Evolutionary conservation across 2,329 filamentous ascomycete species (phyloP).

Genomic region (Sclerotinia subarctica): DNA sequence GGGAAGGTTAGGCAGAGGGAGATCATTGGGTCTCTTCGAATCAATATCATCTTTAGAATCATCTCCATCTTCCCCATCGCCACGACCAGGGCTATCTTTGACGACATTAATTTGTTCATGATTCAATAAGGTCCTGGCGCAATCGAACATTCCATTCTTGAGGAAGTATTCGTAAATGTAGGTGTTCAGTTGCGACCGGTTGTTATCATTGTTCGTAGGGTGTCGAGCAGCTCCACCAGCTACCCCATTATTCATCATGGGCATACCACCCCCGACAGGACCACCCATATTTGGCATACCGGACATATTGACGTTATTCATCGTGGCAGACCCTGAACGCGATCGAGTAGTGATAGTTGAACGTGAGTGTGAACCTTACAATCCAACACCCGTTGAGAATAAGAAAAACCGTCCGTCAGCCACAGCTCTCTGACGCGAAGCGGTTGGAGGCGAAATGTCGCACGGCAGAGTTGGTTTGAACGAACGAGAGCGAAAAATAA

Average conservation of each 20-base stretch:
- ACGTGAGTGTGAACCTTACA: conserved; percentile 24
- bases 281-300: conserved; percentile 65
- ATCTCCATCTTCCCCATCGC: conserved; percentile 68
- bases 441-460: conserved; percentile 30
- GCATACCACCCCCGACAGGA: conserved; percentile 59
- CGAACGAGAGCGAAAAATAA: conserved; percentile 5
- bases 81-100: conserved; percentile 68
- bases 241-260: conserved; percentile 57
- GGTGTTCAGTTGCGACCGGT: conserved; percentile 67
- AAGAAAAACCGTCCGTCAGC: conserved; percentile 29
- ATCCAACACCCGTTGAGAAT: conserved; percentile 23
- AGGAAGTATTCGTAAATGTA: conserved; percentile 93
- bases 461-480: conserved; percentile 11
- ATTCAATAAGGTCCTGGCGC: conserved; percentile 70
- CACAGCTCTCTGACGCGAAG: conserved; percentile 35
- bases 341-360: conserved; percentile 26
- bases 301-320: conserved; percentile 52
- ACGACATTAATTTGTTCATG: conserved; percentile 63
- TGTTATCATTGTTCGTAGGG: conserved; percentile 38
- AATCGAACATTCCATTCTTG: conserved; percentile 78
- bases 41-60: conserved; percentile 77
- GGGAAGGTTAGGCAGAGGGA: conserved; percentile 71
- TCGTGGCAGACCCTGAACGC: conserved; percentile 33
- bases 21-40: conserved; percentile 71
- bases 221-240: conserved; percentile 33